phyloP scores from a whole-genome alignment of 2,329 filamentous ascomycete genomes.

The Aureobasidium sp. region DNA sequence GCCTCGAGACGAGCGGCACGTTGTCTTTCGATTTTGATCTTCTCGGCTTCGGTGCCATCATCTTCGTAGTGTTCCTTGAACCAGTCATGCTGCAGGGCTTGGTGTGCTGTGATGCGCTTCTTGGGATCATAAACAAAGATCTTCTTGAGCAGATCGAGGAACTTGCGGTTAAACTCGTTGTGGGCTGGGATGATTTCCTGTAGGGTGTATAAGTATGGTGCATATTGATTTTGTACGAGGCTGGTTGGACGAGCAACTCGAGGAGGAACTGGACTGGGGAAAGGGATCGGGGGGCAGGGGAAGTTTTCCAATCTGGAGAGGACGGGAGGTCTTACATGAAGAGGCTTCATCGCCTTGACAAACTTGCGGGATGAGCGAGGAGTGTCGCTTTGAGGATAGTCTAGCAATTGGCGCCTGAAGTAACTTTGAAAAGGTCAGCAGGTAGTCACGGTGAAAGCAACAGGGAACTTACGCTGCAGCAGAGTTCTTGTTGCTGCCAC shows the following conservation, averaged over 20 bases:
- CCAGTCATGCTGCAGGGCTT: slow-evolving; percentile 58
- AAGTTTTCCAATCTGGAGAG: not conserved
- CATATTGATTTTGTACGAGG: not conserved
- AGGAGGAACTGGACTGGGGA: not conserved
- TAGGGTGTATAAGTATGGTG: slow-evolving; percentile 19
- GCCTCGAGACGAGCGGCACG: slow-evolving; percentile 9
- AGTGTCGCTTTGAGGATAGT: slow-evolving; percentile 56
- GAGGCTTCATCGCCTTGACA: slow-evolving; percentile 58
- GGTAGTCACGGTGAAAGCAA: not conserved
- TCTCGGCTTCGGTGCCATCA: slow-evolving; percentile 41
- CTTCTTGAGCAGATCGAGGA: slow-evolving; percentile 52
- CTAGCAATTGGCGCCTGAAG: slow-evolving; percentile 41
- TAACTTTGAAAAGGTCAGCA: slow-evolving; percentile 15
- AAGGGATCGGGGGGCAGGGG: slow-evolving; percentile 5
- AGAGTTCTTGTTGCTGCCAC: slow-evolving; percentile 42
- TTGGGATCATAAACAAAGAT: slow-evolving; percentile 62
- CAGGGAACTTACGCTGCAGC: slow-evolving; percentile 44
- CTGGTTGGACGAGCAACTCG: not conserved
- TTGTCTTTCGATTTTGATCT: slow-evolving; percentile 16
- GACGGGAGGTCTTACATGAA: slow-evolving; percentile 39
- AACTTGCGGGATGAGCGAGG: slow-evolving; percentile 56
- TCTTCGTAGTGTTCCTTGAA: slow-evolving; percentile 56
- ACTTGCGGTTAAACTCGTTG: slow-evolving; percentile 52
- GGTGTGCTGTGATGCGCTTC: slow-evolving; percentile 54
- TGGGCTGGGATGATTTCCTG: slow-evolving; percentile 55